phyloP scores from a whole-genome alignment of 495 filamentous ascomycete genomes.

The Penicillium maclennaniae region DNA sequence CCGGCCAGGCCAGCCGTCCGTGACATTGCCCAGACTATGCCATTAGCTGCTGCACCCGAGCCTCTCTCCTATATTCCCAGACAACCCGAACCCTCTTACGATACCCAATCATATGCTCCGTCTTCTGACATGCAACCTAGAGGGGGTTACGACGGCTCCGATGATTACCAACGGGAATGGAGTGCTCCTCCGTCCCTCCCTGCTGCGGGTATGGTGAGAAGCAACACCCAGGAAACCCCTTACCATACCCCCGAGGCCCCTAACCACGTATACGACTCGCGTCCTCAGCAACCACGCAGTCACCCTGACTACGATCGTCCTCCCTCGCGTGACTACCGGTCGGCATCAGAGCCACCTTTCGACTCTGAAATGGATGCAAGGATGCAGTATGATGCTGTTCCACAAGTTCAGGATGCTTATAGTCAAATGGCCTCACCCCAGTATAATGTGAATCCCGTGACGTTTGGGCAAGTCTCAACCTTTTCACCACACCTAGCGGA shows the following conservation, averaged over 20 bases:
- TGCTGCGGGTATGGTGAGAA: conserved; percentile 12
- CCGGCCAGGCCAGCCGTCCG: conserved; percentile 23
- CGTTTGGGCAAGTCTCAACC: conserved; percentile 20
- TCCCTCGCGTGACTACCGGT: conserved; percentile 25
- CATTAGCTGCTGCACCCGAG: conserved; percentile 15
- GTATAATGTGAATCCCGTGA: conserved; percentile 20
- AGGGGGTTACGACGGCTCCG: conserved; percentile 29
- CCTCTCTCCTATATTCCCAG: conserved; percentile 18
- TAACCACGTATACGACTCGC: conserved; percentile 21
- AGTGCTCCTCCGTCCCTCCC: conserved; percentile 18
- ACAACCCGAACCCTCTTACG: conserved; percentile 26
- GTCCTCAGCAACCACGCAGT: conserved; percentile 23
- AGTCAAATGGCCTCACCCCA: conserved; percentile 17
- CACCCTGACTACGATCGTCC: conserved; percentile 29
- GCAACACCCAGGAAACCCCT: conserved; percentile 21
- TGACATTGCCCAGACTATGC: conserved; percentile 22
- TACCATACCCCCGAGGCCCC: conserved; percentile 19
- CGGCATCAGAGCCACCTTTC: conserved; percentile 20
- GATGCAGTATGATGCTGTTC: conserved; percentile 12
- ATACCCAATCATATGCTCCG: conserved; percentile 18
- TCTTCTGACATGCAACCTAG: conserved; percentile 14
- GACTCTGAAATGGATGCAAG: conserved; percentile 15
- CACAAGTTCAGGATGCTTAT: conserved; percentile 14
- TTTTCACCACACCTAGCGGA: conserved; percentile 10
- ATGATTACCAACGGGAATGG: conserved; percentile 32